Evolutionary conservation across 2,329 filamentous ascomycete genomes (phyloP).

Genomic region (Colletotrichum sidae): DNA sequence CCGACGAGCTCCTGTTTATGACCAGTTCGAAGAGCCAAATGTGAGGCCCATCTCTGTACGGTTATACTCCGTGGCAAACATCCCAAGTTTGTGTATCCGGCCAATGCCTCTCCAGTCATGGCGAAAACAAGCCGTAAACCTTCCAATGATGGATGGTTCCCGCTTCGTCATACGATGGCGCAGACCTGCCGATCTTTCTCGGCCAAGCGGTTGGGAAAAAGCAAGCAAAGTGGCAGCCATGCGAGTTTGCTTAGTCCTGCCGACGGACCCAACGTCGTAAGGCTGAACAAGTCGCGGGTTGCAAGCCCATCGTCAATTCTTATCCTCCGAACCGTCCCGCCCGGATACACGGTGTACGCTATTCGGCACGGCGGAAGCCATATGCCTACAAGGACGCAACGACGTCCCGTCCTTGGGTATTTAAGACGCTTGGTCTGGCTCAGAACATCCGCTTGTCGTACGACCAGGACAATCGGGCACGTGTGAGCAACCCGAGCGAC

Average conservation of each 20-base stretch:
- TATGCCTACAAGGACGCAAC: no score
- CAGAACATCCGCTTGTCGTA: no score
- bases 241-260: constrained; percentile 7
- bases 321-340: not conserved
- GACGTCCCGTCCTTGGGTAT: no score
- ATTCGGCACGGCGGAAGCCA: not conserved
- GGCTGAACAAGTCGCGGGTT: constrained; percentile 20
- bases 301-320: constrained; percentile 1
- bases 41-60: no score
- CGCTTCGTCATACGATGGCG: constrained; percentile 30
- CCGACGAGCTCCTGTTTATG: not conserved
- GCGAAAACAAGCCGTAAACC: constrained; percentile 5
- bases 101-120: not conserved
- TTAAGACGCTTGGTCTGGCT: no score
- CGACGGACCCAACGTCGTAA: constrained; percentile 26
- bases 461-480: no score
- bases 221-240: constrained; percentile 17
- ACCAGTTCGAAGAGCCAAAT: not conserved
- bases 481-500: no score
- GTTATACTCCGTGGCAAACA: not conserved
- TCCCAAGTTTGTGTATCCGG: not conserved
- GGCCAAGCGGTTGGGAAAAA: constrained; percentile 24
- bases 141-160: constrained; percentile 10
- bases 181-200: constrained; percentile 18
- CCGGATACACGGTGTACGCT: not conserved